Evolutionary conservation across 768 basidiomycete genomes (phyloP).

Genomic region (Neoboletus brunneissimus): DNA sequence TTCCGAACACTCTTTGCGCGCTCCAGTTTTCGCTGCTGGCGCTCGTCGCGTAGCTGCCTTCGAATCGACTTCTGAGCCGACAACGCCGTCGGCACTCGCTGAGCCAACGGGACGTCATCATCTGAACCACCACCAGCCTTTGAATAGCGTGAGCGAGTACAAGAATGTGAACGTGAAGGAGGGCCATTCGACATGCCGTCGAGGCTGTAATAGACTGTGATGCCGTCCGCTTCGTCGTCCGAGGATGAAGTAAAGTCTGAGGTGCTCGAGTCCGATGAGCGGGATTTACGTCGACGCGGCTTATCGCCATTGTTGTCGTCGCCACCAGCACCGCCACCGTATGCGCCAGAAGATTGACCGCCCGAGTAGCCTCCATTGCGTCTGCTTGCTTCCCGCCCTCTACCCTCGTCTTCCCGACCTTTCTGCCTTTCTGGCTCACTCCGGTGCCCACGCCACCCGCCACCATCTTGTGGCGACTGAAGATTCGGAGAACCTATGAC

Average conservation of each 20-base stretch:
- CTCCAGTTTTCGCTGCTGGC: conserved; percentile 53
- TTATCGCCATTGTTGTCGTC: conserved; percentile 39
- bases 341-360: conserved; percentile 17
- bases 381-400: conserved; percentile 6
- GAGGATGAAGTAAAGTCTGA: conserved; percentile 37
- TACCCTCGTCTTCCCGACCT: conserved; percentile 11
- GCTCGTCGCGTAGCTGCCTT: conserved; percentile 65
- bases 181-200: conserved; percentile 35
- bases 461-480: conserved; percentile 13
- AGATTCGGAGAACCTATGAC: not conserved
- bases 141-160: conserved; percentile 20
- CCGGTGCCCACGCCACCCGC: conserved; percentile 22
- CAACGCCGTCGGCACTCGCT: conserved; percentile 78
- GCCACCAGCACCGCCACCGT: conserved; percentile 37
- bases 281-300: conserved; percentile 26
- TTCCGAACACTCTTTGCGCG: conserved; percentile 34
- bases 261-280: conserved; percentile 34
- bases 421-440: conserved; percentile 13
- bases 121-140: conserved; percentile 41
- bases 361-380: conserved; percentile 19
- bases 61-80: conserved; percentile 80
- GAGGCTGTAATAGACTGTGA: conserved; percentile 43
- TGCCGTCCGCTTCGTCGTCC: conserved; percentile 45
- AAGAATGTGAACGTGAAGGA: conserved; percentile 22
- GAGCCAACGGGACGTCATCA: conserved; percentile 84